These are phyloP conservation scores for Mycena olivaceomarginata DNA, from an alignment of 768 basidiomycete genomes.

Conservation along the genomic window DNA sequence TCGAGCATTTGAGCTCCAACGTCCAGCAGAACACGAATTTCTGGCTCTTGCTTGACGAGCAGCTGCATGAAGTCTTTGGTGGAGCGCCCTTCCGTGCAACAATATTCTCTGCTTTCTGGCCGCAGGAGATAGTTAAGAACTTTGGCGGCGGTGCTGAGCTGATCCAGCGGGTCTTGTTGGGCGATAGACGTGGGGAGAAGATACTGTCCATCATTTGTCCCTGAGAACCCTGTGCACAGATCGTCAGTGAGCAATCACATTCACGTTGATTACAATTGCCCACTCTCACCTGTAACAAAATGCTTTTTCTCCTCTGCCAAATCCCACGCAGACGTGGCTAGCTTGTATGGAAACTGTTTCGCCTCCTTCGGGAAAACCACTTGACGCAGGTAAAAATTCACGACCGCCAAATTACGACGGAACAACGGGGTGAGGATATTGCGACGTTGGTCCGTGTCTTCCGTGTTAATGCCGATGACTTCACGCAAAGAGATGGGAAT, in stretches of 20 bases:
- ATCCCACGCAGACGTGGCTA: slow-evolving; percentile 73
- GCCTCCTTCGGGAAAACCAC: slow-evolving; percentile 71
- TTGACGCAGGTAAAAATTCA: slow-evolving; percentile 68
- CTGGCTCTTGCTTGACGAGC: slow-evolving; percentile 57
- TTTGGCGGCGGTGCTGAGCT: slow-evolving; percentile 68
- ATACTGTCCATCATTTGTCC: slow-evolving; percentile 70
- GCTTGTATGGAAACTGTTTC: slow-evolving; percentile 67
- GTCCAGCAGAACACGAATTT: slow-evolving; percentile 70
- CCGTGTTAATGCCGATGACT: slow-evolving; percentile 63
- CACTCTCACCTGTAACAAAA: slow-evolving; percentile 18
- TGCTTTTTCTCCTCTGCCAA: slow-evolving; percentile 53
- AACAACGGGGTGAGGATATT: slow-evolving; percentile 57
- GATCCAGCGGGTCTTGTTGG: slow-evolving; percentile 60
- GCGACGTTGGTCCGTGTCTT: slow-evolving; percentile 58
- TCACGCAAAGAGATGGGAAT: slow-evolving; percentile 56
- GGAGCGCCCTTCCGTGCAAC: slow-evolving; percentile 47
- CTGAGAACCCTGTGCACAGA: slow-evolving; percentile 67
- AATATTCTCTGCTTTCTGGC: slow-evolving; percentile 61
- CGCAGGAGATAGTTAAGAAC: slow-evolving; percentile 61
- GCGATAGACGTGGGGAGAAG: slow-evolving; percentile 58
- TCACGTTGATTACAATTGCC: not conserved
- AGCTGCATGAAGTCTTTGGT: slow-evolving; percentile 52
- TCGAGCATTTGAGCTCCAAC: slow-evolving; percentile 77
- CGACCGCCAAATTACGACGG: slow-evolving; percentile 55
- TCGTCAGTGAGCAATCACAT: not conserved